Base-by-base conservation (phyloP, 495 filamentous ascomycete species). In the Sphaerosporella brunnea region DNA sequence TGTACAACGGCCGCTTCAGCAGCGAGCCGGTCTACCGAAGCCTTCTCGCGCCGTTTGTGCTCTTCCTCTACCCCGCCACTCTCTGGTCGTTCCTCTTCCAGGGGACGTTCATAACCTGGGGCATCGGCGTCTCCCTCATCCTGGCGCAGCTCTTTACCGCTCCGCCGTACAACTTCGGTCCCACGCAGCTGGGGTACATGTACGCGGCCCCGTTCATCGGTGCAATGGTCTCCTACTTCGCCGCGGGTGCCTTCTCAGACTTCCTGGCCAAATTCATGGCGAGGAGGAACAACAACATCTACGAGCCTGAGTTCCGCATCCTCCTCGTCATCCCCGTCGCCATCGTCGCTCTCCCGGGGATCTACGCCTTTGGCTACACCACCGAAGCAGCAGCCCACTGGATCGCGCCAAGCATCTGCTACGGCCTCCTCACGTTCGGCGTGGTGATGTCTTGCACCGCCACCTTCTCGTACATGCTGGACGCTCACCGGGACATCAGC, bases 231-330 rank as follows among this genome's bases (percentile, higher is more conserved):
- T 70, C 66, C 36, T 66, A 66, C 38, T 58, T 60, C 23, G 37
- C 66, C 0, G 68, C 66, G 2, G 65, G 64, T 1, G 61, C 63
- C 51, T 49, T 69, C 50, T 68, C 68, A 2, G 71, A 73, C 40
- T 48, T 53, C 23, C 61, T 69, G 10, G 68, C 66, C 5, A 65
- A 68, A 49, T 68, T 62, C 64, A 55, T 65, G 55, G 63, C 69
- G 4, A 58, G 63, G 16, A 62, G 62, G 24, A 73, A 73, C 51
- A 61, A 64, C 11, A 69, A 67, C 18, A 59, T 71, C 26, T 74
- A 68, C 46, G 71, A 74, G 53, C 72, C 71, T 3, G 71, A 73
- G 54, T 68, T 66, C 51, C 65, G 72, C n/a, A 62, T 75, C 34
- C 60, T 71, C 24, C 63, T 72, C 16, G 63, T 69, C 35, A 53